Evolutionary conservation across 768 basidiomycete species (phyloP).

Genomic region (Neoboletus brunneissimus): DNA sequence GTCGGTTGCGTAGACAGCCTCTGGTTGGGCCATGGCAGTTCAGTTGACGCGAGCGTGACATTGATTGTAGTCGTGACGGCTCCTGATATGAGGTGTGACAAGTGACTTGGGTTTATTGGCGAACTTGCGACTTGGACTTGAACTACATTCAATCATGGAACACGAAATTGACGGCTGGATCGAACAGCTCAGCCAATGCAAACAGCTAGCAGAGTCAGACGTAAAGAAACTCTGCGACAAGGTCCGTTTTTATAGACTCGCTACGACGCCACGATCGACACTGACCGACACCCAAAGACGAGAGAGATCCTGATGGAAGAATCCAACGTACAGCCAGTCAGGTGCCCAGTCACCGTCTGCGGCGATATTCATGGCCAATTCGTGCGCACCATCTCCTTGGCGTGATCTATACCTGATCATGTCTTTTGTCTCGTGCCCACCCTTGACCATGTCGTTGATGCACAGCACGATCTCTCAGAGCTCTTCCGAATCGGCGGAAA

Average conservation of each 20-base stretch:
- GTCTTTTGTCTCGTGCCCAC: slow-evolving; percentile 7
- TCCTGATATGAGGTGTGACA: slow-evolving; percentile 26
- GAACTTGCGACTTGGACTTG: slow-evolving; percentile 22
- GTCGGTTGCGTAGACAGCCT: slow-evolving; percentile 84
- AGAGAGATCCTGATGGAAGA: slow-evolving; percentile 99
- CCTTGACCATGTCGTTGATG: slow-evolving; percentile 3
- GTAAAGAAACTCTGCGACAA: slow-evolving; percentile 99
- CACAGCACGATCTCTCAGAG: slow-evolving; percentile 97
- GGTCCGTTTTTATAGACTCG: slow-evolving; percentile 42
- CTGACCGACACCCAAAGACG: slow-evolving; percentile 54
- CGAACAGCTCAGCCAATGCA: slow-evolving; percentile 93
- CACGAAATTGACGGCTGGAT: slow-evolving; percentile 96
- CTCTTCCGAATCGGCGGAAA: slow-evolving; percentile 98
- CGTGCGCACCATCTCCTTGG: slow-evolving; percentile 57
- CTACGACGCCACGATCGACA: slow-evolving; percentile 8
- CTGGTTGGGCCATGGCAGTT: slow-evolving; percentile 38
- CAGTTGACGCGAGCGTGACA: slow-evolving; percentile 23
- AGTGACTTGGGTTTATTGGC: slow-evolving; percentile 24
- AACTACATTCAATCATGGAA: slow-evolving; percentile 38
- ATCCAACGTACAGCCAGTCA: slow-evolving; percentile 97
- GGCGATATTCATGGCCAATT: slow-evolving; percentile 99
- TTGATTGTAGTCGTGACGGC: slow-evolving; percentile 23
- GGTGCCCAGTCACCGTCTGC: slow-evolving; percentile 98
- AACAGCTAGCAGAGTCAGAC: slow-evolving; percentile 91
- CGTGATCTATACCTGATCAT: slow-evolving; percentile 27